These are phyloP conservation scores for Pseudozyma thailandica DNA, from an alignment of 1,284 basidiomycete genomes.

Conservation along the genomic window DNA sequence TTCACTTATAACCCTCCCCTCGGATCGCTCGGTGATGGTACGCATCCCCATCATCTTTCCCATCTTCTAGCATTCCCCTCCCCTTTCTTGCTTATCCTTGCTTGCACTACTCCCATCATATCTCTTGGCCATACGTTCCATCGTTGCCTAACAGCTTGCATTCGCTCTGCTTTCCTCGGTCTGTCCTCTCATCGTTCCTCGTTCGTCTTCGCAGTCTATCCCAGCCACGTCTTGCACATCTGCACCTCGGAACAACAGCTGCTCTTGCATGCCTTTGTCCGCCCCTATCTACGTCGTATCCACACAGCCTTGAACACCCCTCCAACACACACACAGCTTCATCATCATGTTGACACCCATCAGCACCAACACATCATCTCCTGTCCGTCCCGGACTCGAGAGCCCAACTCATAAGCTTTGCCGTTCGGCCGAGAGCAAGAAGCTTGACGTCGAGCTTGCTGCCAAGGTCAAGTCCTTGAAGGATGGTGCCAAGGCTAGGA, in stretches of 20 bases:
- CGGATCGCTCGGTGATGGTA: constrained; percentile 50
- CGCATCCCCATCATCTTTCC: constrained; percentile 25
- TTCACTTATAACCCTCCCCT: constrained; percentile 43
- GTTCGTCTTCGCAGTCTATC: constrained; percentile 9
- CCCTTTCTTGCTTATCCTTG: constrained; percentile 6
- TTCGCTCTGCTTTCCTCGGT: constrained; percentile 25
- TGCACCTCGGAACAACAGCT: constrained; percentile 27
- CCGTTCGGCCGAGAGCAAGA: constrained; percentile 42
- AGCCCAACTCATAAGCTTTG: constrained; percentile 48
- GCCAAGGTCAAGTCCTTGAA: constrained; percentile 48
- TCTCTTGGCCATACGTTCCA: constrained; percentile 16
- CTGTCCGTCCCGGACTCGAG: constrained; percentile 30
- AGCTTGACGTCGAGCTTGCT: constrained; percentile 47
- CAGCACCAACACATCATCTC: constrained; percentile 45
- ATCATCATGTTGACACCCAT: constrained; percentile 47
- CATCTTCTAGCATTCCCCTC: constrained; percentile 21
- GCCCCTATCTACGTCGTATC: not conserved
- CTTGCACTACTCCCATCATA: constrained; percentile 37
- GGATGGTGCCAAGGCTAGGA: constrained; percentile 41
- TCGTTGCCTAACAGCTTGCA: constrained; percentile 13
- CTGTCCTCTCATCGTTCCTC: constrained; percentile 11
- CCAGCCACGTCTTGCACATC: constrained; percentile 1
- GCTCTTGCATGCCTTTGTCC: constrained; percentile 9
- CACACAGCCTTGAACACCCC: not conserved
- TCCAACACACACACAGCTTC: not conserved